Percentiles rank a stretch among this genome's conserved stretches.
These are phyloP conservation scores for Recurvomyces mirabilis DNA, from an alignment of 495 filamentous ascomycete species.

Conservation along the genomic window DNA sequence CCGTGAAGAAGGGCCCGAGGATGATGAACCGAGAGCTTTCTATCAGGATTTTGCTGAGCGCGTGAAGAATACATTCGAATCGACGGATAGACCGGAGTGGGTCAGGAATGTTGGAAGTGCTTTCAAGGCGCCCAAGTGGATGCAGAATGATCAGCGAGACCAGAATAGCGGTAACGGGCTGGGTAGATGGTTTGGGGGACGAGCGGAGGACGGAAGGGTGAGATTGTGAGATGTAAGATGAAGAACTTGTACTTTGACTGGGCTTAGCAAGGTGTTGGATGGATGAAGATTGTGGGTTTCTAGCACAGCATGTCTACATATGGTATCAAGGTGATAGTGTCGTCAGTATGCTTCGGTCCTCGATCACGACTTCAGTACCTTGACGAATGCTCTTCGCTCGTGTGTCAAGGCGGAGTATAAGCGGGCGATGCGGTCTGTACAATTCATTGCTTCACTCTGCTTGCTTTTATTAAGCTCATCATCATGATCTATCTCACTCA, in stretches of 20 bases:
- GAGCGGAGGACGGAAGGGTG: conserved; percentile 40
- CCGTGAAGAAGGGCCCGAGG: conserved; percentile 40
- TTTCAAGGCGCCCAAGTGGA: conserved; percentile 72
- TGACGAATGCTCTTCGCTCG: no score
- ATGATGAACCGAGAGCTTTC: conserved; percentile 52
- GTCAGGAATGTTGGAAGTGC: conserved; percentile 51
- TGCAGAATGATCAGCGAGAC: conserved; percentile 47
- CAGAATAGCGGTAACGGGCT: conserved; percentile 33
- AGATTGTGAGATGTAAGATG: conserved; percentile 23
- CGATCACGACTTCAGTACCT: no score
- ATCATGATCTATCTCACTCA: not conserved
- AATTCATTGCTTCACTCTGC: no score
- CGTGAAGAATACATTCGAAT: conserved; percentile 84
- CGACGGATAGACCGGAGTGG: conserved; percentile 70
- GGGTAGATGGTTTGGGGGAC: conserved; percentile 45
- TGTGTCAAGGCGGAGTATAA: no score
- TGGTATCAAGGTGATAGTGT: no score
- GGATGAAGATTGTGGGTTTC: no score
- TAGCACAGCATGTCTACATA: no score
- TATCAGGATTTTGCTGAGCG: conserved; percentile 74
- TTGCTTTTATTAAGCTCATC: no score
- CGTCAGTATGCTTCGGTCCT: no score
- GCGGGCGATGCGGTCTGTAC: no score
- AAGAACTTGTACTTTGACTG: no score
- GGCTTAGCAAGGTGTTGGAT: no score